Base-by-base conservation (phyloP, 2,329 filamentous ascomycete species). In the Colletotrichum agaves region DNA sequence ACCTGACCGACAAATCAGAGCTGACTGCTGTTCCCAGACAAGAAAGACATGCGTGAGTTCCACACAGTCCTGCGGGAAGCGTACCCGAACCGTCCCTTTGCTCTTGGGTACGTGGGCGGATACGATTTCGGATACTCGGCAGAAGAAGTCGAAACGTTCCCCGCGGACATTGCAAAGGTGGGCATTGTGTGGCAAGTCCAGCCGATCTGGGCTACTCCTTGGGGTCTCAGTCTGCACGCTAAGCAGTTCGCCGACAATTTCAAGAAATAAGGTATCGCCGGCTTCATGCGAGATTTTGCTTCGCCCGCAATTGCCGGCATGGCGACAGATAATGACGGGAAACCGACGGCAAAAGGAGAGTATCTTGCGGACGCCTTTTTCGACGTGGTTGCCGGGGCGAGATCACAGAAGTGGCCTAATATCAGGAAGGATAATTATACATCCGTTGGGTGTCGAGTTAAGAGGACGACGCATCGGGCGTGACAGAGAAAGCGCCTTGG, bases 121-220 rank as follows among this genome's bases (percentile, higher is more conserved):
- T 81, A 79, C 63, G 73, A 79, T 55, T 81, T 70, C 59, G 79
- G 78, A 1, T 80, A 77, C 71, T 72, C 72, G 8, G 57, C 71
- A 2, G 74, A 76, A 21, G 71, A 77, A 21, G 67, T 80, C 13
- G 73, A 76, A 62, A 74, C 72, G 0, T 71, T 80, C 10, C 75
- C 72, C 23, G 68, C 69, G 27, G 77, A 79, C 53, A 55, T 80
- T 61, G 77, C 79, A 61, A 77, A 78, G 70, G 72, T 79, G 68
- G 76, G 78, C 8, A 71, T 81, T 6, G 76, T 77, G 4, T 81
- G 78, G 79, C 79, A 81, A 63, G 77, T 81, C 1, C 78, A 81
- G 74, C 79, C 78, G 2, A 79, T 81, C 60, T 80, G 77, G 76
- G 72, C 72, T 23, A 57, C 79, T 12, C 75, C n/a, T n/a, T n/a